Base-by-base conservation (phyloP, 768 basidiomycete genomes). In the Galerina marginata region DNA sequence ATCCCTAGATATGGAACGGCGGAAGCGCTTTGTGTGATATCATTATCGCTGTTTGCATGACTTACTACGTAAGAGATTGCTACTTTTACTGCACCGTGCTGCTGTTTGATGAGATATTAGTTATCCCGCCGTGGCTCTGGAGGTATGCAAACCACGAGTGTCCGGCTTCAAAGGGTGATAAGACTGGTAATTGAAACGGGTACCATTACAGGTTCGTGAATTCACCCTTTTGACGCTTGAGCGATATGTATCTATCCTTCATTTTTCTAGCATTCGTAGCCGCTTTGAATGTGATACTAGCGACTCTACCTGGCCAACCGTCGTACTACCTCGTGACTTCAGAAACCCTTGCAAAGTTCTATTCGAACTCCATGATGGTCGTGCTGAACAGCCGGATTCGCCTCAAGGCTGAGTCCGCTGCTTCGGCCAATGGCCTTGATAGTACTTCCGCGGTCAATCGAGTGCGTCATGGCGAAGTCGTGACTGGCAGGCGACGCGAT, bases 21-120 rank as follows among this genome's bases (percentile, higher is more conserved):
- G 64, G 59, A 36, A 65, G 61, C 44, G 61, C 61, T 25, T 10
- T 65, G 6, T 67, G 66, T 46, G 64, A 67, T 57, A 51, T 67
- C 1, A 65, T 65, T 26, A 67, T 67, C 42, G 64, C 66, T 7
- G 54, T 57, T 14, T 60, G 46, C 29, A 67, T 67, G 66, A 67
- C 64, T 9, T 67, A 65, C 54, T 67, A 67, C 44, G 66, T 65
- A 40, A 48, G 61, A 37, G 10, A 16, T 7, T 16, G 44, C 25
- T 23, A 2, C 38, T 1, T 6, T 15, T 5, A 12, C 14, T 14
- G 38, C 12, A 20, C 25, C 4, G 20, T 20, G 20, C 9, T 51
- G 11, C 36, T 23, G 2, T 39, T 20, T 20, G 20, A 1, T n/a
- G 12, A 14, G 6, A 11, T 23, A 20, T 9, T 29, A 61, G 60